Evolutionary conservation across 139 green algal species (phyloP).

Genomic region (Tetradesmus obliquus): DNA sequence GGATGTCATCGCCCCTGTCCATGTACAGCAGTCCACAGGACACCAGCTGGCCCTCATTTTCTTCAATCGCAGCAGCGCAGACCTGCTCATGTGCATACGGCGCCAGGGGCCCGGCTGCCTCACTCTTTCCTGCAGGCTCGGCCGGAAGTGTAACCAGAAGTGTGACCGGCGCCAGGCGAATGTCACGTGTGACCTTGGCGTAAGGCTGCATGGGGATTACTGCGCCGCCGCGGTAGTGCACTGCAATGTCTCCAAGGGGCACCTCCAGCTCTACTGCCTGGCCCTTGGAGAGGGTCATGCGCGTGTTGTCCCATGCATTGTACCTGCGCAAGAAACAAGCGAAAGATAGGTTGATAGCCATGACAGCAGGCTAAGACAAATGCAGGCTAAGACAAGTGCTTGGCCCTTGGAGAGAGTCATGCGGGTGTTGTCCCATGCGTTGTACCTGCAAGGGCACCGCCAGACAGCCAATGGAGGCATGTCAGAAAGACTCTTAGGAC

Average conservation of each 20-base stretch:
- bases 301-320: conserved; percentile 32
- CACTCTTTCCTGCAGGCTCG: background rate
- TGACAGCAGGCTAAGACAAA: background rate
- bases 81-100: conserved; percentile 27
- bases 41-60: conserved; percentile 8
- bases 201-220: conserved; percentile 64
- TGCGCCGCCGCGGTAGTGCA: conserved; percentile 59
- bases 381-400: too few relatives aligned
- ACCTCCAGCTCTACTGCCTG: conserved; percentile 32
- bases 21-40: conserved; percentile 41
- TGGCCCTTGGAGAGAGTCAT: background rate
- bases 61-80: background rate
- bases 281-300: background rate
- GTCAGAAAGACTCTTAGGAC: too few relatives aligned
- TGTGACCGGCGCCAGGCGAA: conserved; percentile 52
- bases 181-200: conserved; percentile 46
- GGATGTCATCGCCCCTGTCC: conserved; percentile 7
- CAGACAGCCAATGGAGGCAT: too few relatives aligned
- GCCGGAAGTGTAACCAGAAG: conserved; percentile 53
- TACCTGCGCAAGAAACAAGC: conserved; percentile 45
- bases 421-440: conserved; percentile 23
- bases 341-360: background rate
- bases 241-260: conserved; percentile 54
- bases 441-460: conserved; percentile 44
- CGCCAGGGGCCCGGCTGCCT: background rate